phyloP scores from a whole-genome alignment of 768 basidiomycete species.

The Phylloporus sp. region DNA sequence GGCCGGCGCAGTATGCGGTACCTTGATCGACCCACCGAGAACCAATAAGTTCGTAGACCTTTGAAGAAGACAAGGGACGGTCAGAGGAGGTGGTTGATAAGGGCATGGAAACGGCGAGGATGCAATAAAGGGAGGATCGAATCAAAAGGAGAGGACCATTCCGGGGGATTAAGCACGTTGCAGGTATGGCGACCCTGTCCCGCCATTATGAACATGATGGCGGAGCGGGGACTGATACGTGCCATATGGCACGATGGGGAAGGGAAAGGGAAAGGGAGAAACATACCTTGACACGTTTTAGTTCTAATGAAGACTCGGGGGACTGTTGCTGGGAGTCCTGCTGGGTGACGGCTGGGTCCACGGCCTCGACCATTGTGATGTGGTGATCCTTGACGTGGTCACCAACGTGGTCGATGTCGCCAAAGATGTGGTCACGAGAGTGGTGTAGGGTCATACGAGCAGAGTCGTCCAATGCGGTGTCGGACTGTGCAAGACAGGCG shows the following conservation, averaged over 20 bases:
- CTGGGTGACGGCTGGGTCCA: conserved; percentile 35
- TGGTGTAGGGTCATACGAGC: conserved; percentile 26
- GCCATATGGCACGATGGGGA: conserved; percentile 12
- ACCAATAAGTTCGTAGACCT: conserved; percentile 95
- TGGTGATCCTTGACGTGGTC: conserved; percentile 30
- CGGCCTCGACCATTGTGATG: conserved; percentile 32
- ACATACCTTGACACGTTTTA: conserved; percentile 82
- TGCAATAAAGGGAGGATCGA: conserved; percentile 18
- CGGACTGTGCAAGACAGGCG: conserved; percentile 24
- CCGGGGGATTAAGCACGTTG: conserved; percentile 22
- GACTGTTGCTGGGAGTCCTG: conserved; percentile 62
- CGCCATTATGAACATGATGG: conserved; percentile 20
- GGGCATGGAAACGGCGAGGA: conserved; percentile 26
- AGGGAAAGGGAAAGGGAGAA: conserved; percentile 19
- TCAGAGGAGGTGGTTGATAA: conserved; percentile 30
- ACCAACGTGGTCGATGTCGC: conserved; percentile 32
- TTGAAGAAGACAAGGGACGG: conserved; percentile 25
- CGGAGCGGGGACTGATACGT: conserved; percentile 15
- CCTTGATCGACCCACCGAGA: conserved; percentile 94
- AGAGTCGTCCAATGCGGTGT: conserved; percentile 25
- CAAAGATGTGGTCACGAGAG: conserved; percentile 31
- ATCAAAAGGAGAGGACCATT: conserved; percentile 13
- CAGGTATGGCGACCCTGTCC: conserved; percentile 18
- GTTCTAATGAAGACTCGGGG: conserved; percentile 62
- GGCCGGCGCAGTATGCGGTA: conserved; percentile 93